A percentile compares a stretch with the other conserved stretches of the same genome.
Evolutionary conservation across 176 grass and related monocot genomes (phyloP).

Genomic region (Juncus effusus): DNA sequence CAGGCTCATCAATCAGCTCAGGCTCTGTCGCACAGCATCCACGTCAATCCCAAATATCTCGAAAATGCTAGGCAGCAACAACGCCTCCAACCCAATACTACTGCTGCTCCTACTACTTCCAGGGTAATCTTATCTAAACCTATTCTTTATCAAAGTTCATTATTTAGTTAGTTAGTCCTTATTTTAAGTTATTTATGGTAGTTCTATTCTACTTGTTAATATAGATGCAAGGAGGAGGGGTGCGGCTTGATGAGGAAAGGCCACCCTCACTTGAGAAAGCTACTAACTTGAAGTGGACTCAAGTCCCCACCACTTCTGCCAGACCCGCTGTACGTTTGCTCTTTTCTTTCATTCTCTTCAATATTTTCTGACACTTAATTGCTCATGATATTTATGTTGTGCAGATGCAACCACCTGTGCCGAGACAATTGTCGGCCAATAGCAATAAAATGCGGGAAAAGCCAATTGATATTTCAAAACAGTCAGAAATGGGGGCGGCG

Average conservation of each 20-base stretch:
- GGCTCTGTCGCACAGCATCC: constrained; percentile 72
- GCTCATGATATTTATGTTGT: not conserved
- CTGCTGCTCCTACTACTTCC: constrained; percentile 6
- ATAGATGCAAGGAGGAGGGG: constrained; percentile 13
- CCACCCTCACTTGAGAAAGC: constrained; percentile 3
- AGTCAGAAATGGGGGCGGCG: constrained; percentile 10
- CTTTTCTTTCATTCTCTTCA: not conserved
- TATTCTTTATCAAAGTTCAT: not conserved
- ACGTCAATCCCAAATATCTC: constrained; percentile 98
- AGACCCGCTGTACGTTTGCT: constrained; percentile 14
- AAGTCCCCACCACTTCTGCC: constrained; percentile 23
- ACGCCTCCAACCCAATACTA: constrained; percentile 25
- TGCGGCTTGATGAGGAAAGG: constrained; percentile 16
- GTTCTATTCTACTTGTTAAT: not conserved
- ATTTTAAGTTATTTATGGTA: not conserved
- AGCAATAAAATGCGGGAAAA: too few species aligned
- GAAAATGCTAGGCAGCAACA: constrained; percentile 77
- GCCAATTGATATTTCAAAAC: constrained; percentile 16
- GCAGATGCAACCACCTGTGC: constrained; percentile 24
- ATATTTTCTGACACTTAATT: not conserved
- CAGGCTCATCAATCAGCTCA: constrained; percentile 6
- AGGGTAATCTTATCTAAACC: constrained; percentile 5
- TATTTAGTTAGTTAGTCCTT: not conserved
- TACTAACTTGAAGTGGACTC: constrained; percentile 26
- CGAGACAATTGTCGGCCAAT: not conserved